Percentiles rank a stretch among this genome's conserved stretches.
Evolutionary conservation across 2,329 filamentous ascomycete genomes (phyloP).

Genomic region (Claviceps cyperi): DNA sequence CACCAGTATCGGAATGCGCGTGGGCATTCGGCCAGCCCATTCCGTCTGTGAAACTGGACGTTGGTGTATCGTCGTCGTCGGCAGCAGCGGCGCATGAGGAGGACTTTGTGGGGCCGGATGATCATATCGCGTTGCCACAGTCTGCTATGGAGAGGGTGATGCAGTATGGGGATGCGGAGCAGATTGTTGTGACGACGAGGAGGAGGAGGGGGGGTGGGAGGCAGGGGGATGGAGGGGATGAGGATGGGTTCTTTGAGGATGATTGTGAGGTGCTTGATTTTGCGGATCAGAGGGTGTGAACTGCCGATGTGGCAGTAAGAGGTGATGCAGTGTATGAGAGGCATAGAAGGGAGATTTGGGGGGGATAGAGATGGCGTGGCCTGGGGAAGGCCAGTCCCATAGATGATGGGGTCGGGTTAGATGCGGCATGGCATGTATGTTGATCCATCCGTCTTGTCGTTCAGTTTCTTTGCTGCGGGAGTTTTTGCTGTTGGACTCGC

Average conservation of each 20-base stretch:
- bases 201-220: constrained; percentile 47
- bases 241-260: constrained; percentile 79
- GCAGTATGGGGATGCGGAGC: constrained; percentile 50
- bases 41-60: constrained; percentile 33
- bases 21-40: constrained; percentile 51
- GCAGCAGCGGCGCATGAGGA: constrained; percentile 27
- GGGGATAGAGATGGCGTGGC: too few relatives aligned
- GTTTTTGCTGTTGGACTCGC: too few relatives aligned
- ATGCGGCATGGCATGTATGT: too few relatives aligned
- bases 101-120: constrained; percentile 35
- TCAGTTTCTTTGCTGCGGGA: too few relatives aligned
- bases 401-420: too few relatives aligned
- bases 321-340: too few relatives aligned
- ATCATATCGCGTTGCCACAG: constrained; percentile 44
- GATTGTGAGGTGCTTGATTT: constrained; percentile 87
- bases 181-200: constrained; percentile 71
- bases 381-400: too few relatives aligned
- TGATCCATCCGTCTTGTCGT: too few relatives aligned
- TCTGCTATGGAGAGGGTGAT: constrained; percentile 50
- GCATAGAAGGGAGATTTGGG: too few relatives aligned
- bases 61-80: constrained; percentile 22
- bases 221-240: constrained; percentile 38
- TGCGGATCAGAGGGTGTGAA: constrained; percentile 51
- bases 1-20: constrained; percentile 8
- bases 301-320: not conserved